These are phyloP conservation scores for Alternaria brassicae DNA, from an alignment of 2,329 filamentous ascomycete species.

Conservation along the genomic window DNA sequence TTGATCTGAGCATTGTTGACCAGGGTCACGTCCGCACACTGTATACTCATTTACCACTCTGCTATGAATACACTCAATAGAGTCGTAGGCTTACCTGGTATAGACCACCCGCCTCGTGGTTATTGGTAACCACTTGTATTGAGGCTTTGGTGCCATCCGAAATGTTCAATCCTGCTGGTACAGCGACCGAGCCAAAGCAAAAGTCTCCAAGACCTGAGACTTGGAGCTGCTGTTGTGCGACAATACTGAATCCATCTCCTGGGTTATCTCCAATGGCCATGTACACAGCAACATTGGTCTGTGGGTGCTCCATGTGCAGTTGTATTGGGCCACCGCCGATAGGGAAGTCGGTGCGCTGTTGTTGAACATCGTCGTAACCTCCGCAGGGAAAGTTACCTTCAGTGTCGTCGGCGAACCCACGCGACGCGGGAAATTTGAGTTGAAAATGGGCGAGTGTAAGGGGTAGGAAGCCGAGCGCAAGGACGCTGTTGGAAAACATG, in stretches of 20 bases:
- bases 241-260: constrained; percentile 71
- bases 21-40: constrained; percentile 79
- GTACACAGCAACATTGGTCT: constrained; percentile 61
- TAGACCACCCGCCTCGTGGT: constrained; percentile 64
- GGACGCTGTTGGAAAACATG: constrained; percentile 45
- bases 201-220: constrained; percentile 68
- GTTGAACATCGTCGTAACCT: constrained; percentile 54
- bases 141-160: constrained; percentile 69
- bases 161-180: constrained; percentile 61
- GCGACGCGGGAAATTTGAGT: constrained; percentile 60
- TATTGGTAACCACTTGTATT: constrained; percentile 73
- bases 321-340: constrained; percentile 60
- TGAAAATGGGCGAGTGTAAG: constrained; percentile 63
- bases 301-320: constrained; percentile 60
- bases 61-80: not conserved
- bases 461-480: constrained; percentile 53
- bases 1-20: constrained; percentile 57
- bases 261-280: constrained; percentile 61
- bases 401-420: constrained; percentile 59
- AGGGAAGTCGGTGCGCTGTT: constrained; percentile 58
- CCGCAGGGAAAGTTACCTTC: constrained; percentile 60
- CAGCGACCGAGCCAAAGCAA: constrained; percentile 67
- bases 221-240: constrained; percentile 67
- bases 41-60: not conserved
- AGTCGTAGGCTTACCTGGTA: constrained; percentile 62